Percentiles rank a stretch among this genome's conserved stretches.
phyloP scores from a whole-genome alignment of 805 yeast species.

The Hanseniaspora guilliermondii region DNA sequence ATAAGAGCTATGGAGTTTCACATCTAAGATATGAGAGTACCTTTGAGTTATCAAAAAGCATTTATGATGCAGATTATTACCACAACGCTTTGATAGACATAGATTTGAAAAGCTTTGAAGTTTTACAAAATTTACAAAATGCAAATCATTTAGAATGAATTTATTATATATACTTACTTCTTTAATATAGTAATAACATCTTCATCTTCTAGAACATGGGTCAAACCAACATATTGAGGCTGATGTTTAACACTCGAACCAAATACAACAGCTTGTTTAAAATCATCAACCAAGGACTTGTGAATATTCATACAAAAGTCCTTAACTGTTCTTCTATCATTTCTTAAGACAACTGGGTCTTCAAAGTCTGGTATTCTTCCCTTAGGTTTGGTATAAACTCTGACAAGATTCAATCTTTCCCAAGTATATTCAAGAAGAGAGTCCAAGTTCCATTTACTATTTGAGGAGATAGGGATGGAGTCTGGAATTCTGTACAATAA shows the following conservation, averaged over 20 bases:
- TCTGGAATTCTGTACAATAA: constrained; percentile 83
- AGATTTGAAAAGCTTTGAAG: neutral
- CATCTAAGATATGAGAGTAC: constrained; percentile 8
- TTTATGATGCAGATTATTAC: constrained; percentile 6
- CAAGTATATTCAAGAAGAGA: constrained; percentile 92
- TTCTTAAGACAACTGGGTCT: constrained; percentile 87
- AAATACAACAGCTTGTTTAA: constrained; percentile 81
- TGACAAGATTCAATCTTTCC: constrained; percentile 77
- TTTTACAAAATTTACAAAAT: constrained; percentile 1
- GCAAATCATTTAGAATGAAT: neutral
- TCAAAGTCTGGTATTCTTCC: constrained; percentile 85
- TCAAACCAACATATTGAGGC: constrained; percentile 88
- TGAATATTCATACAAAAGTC: constrained; percentile 96
- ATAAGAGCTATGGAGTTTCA: neutral
- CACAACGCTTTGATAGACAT: neutral
- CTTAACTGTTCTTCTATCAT: constrained; percentile 71
- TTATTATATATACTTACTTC: constrained; percentile 29
- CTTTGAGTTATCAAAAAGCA: constrained; percentile 1
- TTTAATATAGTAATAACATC: constrained; percentile 93
- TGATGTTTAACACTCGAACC: constrained; percentile 95
- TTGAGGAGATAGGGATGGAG: constrained; percentile 94
- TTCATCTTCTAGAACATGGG: constrained; percentile 79
- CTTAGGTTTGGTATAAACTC: constrained; percentile 96
- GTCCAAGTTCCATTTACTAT: constrained; percentile 93
- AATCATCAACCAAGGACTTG: constrained; percentile 84